Evolutionary conservation across 1,284 basidiomycete species (phyloP).

Genomic region (Trichosporon coremiiforme): DNA sequence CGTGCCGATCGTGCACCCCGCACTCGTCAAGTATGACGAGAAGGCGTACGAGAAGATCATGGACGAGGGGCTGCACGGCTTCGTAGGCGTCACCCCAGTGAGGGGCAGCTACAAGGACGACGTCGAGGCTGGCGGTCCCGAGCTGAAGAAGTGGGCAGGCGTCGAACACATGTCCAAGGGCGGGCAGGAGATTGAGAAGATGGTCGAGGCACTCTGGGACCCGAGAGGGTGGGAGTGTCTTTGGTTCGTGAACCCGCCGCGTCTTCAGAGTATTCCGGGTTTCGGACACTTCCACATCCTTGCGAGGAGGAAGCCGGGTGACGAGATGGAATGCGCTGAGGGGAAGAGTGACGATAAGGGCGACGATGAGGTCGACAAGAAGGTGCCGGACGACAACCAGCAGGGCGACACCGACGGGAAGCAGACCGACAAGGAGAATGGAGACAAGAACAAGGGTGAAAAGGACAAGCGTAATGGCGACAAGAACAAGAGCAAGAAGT

Average conservation of each 20-base stretch:
- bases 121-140: slow-evolving; percentile 37
- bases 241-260: slow-evolving; percentile 48
- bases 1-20: slow-evolving; percentile 53
- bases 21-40: slow-evolving; percentile 45
- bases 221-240: slow-evolving; percentile 53
- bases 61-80: slow-evolving; percentile 49
- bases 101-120: slow-evolving; percentile 45
- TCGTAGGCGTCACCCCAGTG: slow-evolving; percentile 48
- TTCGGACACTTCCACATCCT: slow-evolving; percentile 56
- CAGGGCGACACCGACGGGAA: background rate
- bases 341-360: background rate
- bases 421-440: background rate
- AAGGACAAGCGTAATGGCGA: background rate
- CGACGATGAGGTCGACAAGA: slow-evolving; percentile 10
- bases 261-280: slow-evolving; percentile 52
- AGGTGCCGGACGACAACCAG: slow-evolving; percentile 6
- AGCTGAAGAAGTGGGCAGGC: slow-evolving; percentile 45
- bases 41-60: slow-evolving; percentile 45
- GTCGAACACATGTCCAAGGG: slow-evolving; percentile 40
- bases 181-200: slow-evolving; percentile 49
- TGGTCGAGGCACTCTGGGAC: slow-evolving; percentile 54
- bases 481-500: background rate
- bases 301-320: slow-evolving; percentile 51
- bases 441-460: background rate
- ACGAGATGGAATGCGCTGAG: slow-evolving; percentile 45